Base-by-base conservation (phyloP, 257 asterid genomes). In the Schizonepeta tenuifolia region DNA sequence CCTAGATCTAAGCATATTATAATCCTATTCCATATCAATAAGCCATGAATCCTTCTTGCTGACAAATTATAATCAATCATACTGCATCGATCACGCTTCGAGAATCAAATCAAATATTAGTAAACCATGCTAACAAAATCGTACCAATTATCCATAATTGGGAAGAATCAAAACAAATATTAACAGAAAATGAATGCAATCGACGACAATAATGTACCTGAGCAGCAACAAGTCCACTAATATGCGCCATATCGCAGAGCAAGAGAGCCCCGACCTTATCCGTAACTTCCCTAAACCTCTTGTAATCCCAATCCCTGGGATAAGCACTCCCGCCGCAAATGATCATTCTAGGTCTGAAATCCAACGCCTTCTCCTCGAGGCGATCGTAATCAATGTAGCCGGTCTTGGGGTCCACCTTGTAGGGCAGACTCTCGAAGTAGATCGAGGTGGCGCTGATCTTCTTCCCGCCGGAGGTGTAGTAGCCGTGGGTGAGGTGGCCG, bases 181-280 rank as follows among this genome's bases (percentile, higher is more conserved):
- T 0, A 11, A 59, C 14, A 28, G n/a, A 33, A 55, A 33, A 9
- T 11, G 26, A n/a, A 70, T 12, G 8, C 35, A 51, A 53, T 13
- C 26, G 17, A 65, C 35, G 36, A 40, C 26, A 6, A 5, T 0
- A 31, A 2, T 6, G 74, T 76, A 90, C 96, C 91, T 87, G 96
- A 86, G 97, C 98, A 71, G 98, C 98, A 74, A 93, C 98, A 67
- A 93, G 93, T 51, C 98, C 98, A 79, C 98, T 93, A 41, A 93
- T 90, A 72, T 93, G 98, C 51, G 98, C 98, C 98, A 93, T 93
- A 75, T 93, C 98, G 57, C 97, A 93, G 50, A 90, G 87, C 87
- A 93, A 75, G 15, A 93, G 81, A 13, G 98, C 97, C 2, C 95
- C 95, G 63, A 82, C 78, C 80, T 88, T 88, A 38, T 84, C 92